Base-by-base conservation (phyloP, 345 rosid genomes). In the Clarkia xantiana region DNA sequence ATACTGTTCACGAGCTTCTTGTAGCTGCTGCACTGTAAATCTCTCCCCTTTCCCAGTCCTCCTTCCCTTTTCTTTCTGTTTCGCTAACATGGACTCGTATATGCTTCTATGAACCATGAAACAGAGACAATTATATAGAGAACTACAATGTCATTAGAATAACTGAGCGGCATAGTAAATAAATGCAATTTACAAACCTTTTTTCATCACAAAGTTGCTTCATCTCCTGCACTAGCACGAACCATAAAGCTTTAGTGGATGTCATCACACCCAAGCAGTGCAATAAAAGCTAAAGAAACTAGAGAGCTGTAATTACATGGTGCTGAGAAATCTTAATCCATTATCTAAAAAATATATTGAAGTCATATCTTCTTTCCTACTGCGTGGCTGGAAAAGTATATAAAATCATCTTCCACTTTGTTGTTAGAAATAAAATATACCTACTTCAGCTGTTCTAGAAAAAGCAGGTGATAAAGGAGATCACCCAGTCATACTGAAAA, bases 161-260 rank as follows among this genome's bases (percentile, higher is more conserved):
- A 18, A 53, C 14, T n/a, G 2, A 53, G 19, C 11, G 34, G 51
- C 29, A 16, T 13, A 53, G n/a, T 25, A 12, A 34, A 22, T 22
- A 22, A 39, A 47, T 36, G 42, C 48, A 59, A 36, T 54, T 36
- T 40, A 18, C 44, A 12, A 9, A 91, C 96, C 94, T 81, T 80
- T 86, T 91, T 56, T 84, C 98, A 59, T 91, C 95, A 48, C 98
- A 91, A 49, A 78, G 94, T 47, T 61, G 81, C 78, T 80, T 76
- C 98, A 91, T 91, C 68, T 86, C 96, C 98, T 91, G 94, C 78
- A 73, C 60, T 19, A 17, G 10, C 3, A 17, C 20, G 18, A 53
- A 53, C 38, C 41, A 18, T 44, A 40, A 34, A 45, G 41, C 29
- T 20, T 36, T 23, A 42, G 47, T 45, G 14, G 45, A 19, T 23